Evolutionary conservation across 441 rosid genomes (phyloP), one percentile per base, ranked within the genome.

Genomic region (Adansonia madagascariensis): DNA sequence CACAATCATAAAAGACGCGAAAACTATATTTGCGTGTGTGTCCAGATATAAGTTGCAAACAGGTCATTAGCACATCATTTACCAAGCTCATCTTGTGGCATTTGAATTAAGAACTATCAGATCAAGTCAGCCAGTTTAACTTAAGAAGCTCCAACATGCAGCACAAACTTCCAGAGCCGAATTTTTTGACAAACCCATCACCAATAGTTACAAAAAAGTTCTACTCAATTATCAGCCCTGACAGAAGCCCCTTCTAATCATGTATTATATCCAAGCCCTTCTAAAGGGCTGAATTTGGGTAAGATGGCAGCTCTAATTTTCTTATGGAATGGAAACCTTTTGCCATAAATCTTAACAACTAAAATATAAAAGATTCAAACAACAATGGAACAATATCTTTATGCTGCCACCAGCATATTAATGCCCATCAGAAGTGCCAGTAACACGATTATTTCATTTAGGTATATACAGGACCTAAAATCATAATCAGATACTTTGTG

Each of bases 401-500:
- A 53, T 72, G 71, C 63, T 61, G 17, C 73, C 66, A 71, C 46
- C 50, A 10, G 31, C 60, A 35, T 17, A 39, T n/a, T 35, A 35
- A 31, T 66, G 68, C 47, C 24, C 35, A 71, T 20, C 67, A 22
- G 61, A 57, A n/a, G 69, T 55, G 24, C 10, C 49, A 18, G 31
- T 53, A 53, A 78, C 2, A 78, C 22, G 35, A 60, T 62, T 4
- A 43, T 57, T 18, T 60, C 43, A 27, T 59, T 70, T 77, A n/a
- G 31, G 55, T 71, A 8, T 27, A 22, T 31, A 57, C 41, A 35
- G 9, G 75, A 22, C 55, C 31, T n/a, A 11, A 77, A 15, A 27
- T 46, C 61, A 73, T 27, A 64, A 73, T 11, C 50, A 72, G 77
- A 60, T 46, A 61, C 27, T 79, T 59, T 6, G 79, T 47, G 12